Evolutionary conservation across 176 grass and related monocot genomes (phyloP).

Genomic region (Aegilops bicornis): DNA sequence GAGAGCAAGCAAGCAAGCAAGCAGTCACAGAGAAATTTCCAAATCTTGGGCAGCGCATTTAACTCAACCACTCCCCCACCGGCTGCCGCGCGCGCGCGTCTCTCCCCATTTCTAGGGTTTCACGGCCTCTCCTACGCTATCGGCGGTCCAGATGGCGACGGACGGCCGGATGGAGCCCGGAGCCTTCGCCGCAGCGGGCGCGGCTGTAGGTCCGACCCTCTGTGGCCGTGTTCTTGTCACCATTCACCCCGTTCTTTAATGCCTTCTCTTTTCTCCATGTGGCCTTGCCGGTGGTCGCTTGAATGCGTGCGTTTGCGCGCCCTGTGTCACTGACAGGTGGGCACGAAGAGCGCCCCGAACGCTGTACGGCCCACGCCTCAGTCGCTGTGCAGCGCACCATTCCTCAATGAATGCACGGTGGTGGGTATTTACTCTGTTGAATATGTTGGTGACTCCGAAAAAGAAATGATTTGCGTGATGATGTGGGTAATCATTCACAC

Average conservation of each 20-base stretch:
- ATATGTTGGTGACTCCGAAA: conserved; percentile 29
- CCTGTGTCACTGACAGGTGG: neutral
- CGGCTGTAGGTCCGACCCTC: conserved; percentile 53
- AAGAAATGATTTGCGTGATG: conserved; percentile 23
- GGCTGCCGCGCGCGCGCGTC: conserved; percentile 9
- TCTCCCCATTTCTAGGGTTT: conserved; percentile 47
- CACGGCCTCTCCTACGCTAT: neutral
- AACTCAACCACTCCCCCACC: conserved; percentile 48
- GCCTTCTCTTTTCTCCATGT: conserved; percentile 41
- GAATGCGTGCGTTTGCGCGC: neutral
- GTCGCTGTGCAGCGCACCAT: neutral
- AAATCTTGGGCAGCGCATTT: conserved; percentile 62
- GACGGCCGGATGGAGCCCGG: conserved; percentile 2
- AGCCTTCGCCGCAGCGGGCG: conserved; percentile 11
- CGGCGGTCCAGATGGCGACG: conserved; percentile 14
- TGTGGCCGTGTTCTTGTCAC: conserved; percentile 58
- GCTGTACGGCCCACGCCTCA: neutral
- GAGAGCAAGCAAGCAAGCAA: conserved; percentile 27
- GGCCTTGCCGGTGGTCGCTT: conserved; percentile 16
- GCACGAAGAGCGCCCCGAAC: neutral
- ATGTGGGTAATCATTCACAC: conserved; percentile 76
- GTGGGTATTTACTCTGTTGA: neutral
- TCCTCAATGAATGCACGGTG: neutral
- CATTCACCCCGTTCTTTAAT: conserved; percentile 63
- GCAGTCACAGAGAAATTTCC: conserved; percentile 35